Conservation (phyloP, 2,329 filamentous ascomycete genomes). For the Tothia fuscella region DNA sequence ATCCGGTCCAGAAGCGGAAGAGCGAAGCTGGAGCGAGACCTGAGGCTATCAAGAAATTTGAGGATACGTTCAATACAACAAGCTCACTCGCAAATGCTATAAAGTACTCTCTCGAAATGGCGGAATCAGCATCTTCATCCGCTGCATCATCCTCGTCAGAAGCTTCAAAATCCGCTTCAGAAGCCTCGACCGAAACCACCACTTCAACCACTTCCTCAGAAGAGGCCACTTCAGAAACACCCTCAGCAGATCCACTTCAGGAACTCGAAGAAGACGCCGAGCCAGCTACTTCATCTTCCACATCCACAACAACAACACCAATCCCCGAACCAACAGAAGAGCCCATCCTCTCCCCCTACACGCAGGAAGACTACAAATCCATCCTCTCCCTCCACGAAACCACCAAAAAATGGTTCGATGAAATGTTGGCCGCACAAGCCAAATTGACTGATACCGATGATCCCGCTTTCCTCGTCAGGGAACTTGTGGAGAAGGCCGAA, state of each 20-base stretch:
- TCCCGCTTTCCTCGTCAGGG: conserved; percentile 60
- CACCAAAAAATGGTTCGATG: conserved; percentile 61
- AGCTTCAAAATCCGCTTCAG: conserved; percentile 31
- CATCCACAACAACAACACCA: conserved; percentile 28
- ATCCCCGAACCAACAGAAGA: conserved; percentile 35
- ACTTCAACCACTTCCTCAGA: neutral
- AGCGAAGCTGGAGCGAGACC: conserved; percentile 63
- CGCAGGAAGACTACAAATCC: conserved; percentile 55
- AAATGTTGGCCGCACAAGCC: conserved; percentile 58
- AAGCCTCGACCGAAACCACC: conserved; percentile 5
- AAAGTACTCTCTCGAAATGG: conserved; percentile 43
- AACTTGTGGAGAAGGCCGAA: conserved; percentile 56
- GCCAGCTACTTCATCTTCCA: conserved; percentile 41
- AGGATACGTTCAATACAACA: conserved; percentile 59
- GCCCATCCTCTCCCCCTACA: conserved; percentile 53
- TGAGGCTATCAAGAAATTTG: conserved; percentile 56
- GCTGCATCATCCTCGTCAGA: conserved; percentile 13
- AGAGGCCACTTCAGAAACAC: conserved; percentile 18
- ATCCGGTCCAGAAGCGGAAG: conserved; percentile 63
- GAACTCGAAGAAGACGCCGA: conserved; percentile 78
- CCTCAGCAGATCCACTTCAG: conserved; percentile 43
- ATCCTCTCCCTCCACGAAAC: conserved; percentile 52
- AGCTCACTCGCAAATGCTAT: conserved; percentile 60
- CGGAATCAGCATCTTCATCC: conserved; percentile 26
- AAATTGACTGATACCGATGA: conserved; percentile 59